Conservation (phyloP, 1,284 basidiomycete genomes). For the Ceraceosorus bombacis region DNA sequence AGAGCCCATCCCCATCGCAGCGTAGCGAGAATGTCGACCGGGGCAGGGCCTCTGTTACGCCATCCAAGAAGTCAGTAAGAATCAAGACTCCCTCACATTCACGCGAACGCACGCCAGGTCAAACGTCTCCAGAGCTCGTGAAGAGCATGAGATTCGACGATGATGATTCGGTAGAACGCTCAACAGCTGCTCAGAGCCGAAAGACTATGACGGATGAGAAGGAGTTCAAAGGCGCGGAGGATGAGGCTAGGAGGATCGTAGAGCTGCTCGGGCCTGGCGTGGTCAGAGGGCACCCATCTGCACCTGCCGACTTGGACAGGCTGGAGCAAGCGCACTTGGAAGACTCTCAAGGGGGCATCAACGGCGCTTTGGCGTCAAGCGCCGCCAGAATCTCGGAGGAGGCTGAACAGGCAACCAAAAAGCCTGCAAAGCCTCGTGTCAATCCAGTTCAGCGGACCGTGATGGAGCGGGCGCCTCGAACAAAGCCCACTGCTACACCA, state of each 20-base stretch:
- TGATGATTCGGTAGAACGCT: too few relatives aligned
- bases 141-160: background rate
- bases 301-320: background rate
- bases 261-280: conserved; percentile 28
- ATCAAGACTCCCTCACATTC: conserved; percentile 4
- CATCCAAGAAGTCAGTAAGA: conserved; percentile 4
- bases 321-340: conserved; percentile 2
- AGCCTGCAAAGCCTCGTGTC: too few relatives aligned
- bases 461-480: too few relatives aligned
- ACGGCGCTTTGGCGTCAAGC: too few relatives aligned
- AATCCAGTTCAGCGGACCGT: too few relatives aligned
- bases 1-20: too few relatives aligned
- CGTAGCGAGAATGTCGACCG: too few relatives aligned
- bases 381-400: too few relatives aligned
- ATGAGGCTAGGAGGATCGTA: conserved; percentile 42
- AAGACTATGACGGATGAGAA: background rate
- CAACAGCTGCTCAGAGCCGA: too few relatives aligned
- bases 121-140: background rate
- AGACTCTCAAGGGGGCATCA: background rate
- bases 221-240: conserved; percentile 12
- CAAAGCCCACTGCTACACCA: too few relatives aligned
- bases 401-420: too few relatives aligned
- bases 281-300: conserved; percentile 1
- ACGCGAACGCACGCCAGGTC: background rate
- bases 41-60: too few relatives aligned